phyloP scores from a whole-genome alignment of 2,329 filamentous ascomycete genomes.

The Paramyrothecium roridum region DNA sequence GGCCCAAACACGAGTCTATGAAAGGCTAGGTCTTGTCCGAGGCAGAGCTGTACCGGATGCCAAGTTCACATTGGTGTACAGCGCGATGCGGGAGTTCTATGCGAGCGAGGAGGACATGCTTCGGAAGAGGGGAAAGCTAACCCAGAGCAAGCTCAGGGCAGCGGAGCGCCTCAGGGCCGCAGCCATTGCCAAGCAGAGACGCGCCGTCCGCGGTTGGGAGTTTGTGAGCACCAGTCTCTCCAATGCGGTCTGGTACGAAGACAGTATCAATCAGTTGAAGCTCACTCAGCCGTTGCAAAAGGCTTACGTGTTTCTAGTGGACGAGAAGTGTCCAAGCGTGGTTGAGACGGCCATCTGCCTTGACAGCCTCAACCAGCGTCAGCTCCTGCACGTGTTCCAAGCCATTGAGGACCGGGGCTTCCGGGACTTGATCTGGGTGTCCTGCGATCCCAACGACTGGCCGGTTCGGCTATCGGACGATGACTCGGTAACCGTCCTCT shows the following conservation, averaged over 20 bases:
- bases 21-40: too few relatives aligned
- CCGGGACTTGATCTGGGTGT: constrained; percentile 22
- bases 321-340: not conserved
- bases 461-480: not conserved
- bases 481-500: not conserved
- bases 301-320: not conserved
- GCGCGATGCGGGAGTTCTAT: too few relatives aligned
- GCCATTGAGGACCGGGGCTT: constrained; percentile 13
- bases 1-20: not conserved
- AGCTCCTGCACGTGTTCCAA: constrained; percentile 9
- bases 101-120: too few relatives aligned
- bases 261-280: not conserved
- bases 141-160: too few relatives aligned
- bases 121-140: too few relatives aligned
- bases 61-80: too few relatives aligned
- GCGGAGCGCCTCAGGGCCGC: too few relatives aligned
- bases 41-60: too few relatives aligned
- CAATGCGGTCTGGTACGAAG: too few relatives aligned
- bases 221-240: too few relatives aligned
- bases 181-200: too few relatives aligned
- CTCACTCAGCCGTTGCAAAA: not conserved
- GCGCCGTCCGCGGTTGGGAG: too few relatives aligned
- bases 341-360: not conserved
- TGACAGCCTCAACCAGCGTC: not conserved
- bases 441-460: constrained; percentile 2